Evolutionary conservation across 108 stramenopile species (phyloP).

Genomic region (Epipyxis sp.): DNA sequence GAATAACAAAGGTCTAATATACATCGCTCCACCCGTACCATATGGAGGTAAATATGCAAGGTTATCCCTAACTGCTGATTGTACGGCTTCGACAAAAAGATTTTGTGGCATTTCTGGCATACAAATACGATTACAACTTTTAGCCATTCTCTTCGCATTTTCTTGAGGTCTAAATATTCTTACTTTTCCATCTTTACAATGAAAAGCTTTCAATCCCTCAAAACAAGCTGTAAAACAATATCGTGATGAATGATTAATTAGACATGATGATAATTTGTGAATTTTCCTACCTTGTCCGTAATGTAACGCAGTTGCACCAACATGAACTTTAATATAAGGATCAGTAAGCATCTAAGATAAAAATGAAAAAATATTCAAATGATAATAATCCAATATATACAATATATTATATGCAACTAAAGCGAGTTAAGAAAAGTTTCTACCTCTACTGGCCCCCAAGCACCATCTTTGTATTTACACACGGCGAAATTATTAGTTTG

Average conservation of each 20-base stretch:
- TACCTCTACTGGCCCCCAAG: neutral
- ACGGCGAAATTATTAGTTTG: neutral
- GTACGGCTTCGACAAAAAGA: slow-evolving; percentile 81
- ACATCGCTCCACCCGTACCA: slow-evolving; percentile 84
- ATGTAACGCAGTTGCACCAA: slow-evolving; percentile 93
- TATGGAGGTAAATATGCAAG: slow-evolving; percentile 94
- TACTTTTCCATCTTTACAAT: slow-evolving; percentile 80
- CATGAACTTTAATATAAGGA: slow-evolving; percentile 84
- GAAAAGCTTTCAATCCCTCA: slow-evolving; percentile 97
- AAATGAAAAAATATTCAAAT: slow-evolving; percentile 23
- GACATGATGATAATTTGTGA: neutral
- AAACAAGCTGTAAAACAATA: slow-evolving; percentile 65
- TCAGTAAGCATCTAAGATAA: slow-evolving; percentile 47
- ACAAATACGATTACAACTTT: slow-evolving; percentile 74
- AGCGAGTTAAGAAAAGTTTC: neutral
- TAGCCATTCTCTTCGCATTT: slow-evolving; percentile 72
- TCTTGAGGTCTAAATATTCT: slow-evolving; percentile 91
- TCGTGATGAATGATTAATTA: neutral
- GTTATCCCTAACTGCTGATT: slow-evolving; percentile 79
- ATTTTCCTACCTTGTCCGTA: slow-evolving; percentile 71
- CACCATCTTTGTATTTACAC: neutral
- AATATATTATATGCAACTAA: neutral
- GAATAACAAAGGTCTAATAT: slow-evolving; percentile 90
- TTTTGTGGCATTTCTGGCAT: slow-evolving; percentile 82
- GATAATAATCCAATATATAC: neutral